phyloP scores from a whole-genome alignment of 441 rosid species.

The Gossypium davidsonii region DNA sequence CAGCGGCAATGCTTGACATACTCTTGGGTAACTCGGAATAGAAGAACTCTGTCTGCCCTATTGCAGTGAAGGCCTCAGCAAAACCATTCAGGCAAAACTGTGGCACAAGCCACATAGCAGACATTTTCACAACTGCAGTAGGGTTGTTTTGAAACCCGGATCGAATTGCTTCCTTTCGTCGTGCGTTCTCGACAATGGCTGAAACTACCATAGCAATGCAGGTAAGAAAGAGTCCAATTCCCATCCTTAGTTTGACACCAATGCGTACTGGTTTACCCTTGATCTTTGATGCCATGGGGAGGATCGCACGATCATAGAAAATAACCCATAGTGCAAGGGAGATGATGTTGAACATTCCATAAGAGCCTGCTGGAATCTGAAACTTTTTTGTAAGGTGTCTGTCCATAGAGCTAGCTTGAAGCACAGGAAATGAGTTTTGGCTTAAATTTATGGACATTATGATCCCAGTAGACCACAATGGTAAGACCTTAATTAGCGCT shows the following conservation, averaged over 20 bases:
- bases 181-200: constrained; percentile 52
- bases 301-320: constrained; percentile 61
- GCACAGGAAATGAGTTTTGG: constrained; percentile 60
- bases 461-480: constrained; percentile 86
- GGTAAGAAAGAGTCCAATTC: constrained; percentile 60
- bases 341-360: constrained; percentile 47
- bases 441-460: constrained; percentile 57
- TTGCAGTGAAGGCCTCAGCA: constrained; percentile 71
- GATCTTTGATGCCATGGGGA: constrained; percentile 61
- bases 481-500: constrained; percentile 67
- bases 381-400: constrained; percentile 52
- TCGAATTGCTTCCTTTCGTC: constrained; percentile 50
- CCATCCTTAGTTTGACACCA: constrained; percentile 71
- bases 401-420: constrained; percentile 80
- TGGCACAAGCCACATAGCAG: constrained; percentile 85
- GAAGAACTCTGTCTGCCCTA: constrained; percentile 82
- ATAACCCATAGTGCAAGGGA: constrained; percentile 25
- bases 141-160: constrained; percentile 51
- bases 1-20: constrained; percentile 79
- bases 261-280: constrained; percentile 52
- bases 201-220: constrained; percentile 57
- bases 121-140: constrained; percentile 42
- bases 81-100: constrained; percentile 60
- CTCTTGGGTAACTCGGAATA: constrained; percentile 79
- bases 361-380: constrained; percentile 79